Evolutionary conservation across 2,329 filamentous ascomycete genomes (phyloP).

Genomic region (Akanthomyces lecanii): DNA sequence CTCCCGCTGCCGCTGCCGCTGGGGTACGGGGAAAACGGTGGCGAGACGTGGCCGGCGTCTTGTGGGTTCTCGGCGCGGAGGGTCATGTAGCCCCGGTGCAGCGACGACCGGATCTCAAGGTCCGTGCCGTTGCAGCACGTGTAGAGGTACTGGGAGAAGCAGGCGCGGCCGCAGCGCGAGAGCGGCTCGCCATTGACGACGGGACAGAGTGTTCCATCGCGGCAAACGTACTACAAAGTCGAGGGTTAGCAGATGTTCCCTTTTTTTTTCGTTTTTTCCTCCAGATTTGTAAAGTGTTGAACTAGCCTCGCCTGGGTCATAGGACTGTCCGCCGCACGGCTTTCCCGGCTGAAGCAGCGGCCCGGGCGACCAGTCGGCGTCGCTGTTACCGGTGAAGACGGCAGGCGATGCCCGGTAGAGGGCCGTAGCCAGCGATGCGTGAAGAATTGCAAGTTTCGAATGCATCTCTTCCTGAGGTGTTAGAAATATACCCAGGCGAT

Average conservation of each 20-base stretch:
- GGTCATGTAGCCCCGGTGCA: conserved; percentile 9
- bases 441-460: too few species aligned
- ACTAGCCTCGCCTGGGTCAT: conserved; percentile 4
- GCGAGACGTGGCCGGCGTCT: conserved; percentile 1
- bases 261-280: too few species aligned
- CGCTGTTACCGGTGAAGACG: background rate
- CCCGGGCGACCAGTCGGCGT: background rate
- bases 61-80: conserved; percentile 30
- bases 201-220: conserved; percentile 31
- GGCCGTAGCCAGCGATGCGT: background rate
- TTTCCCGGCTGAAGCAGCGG: background rate
- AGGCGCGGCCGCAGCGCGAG: conserved; percentile 31
- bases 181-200: conserved; percentile 31
- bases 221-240: conserved; percentile 28
- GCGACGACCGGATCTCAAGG: conserved; percentile 2
- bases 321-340: background rate
- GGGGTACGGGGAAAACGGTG: background rate
- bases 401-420: background rate
- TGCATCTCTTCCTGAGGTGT: background rate
- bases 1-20: background rate
- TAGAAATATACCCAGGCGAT: too few species aligned
- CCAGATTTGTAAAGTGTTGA: too few species aligned
- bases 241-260: too few species aligned
- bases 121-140: conserved; percentile 13
- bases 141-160: conserved; percentile 32